These are phyloP conservation scores for Hyphodiscus sp. DNA, from an alignment of 2,329 filamentous ascomycete species.

Conservation along the genomic window DNA sequence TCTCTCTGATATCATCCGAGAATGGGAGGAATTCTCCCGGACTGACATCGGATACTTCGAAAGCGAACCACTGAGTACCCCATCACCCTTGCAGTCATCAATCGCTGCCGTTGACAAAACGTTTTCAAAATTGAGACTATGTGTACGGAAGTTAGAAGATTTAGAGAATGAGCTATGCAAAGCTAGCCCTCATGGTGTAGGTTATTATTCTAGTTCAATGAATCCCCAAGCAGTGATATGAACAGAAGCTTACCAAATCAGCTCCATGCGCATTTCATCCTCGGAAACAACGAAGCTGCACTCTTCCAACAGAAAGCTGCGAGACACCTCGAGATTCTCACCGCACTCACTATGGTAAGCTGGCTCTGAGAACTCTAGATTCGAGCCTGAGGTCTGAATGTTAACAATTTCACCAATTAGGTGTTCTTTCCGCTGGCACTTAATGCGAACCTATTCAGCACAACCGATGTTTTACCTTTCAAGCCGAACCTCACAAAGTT, in stretches of 20 bases:
- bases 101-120: not conserved
- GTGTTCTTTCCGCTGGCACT: constrained; percentile 3
- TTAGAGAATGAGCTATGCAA: not conserved
- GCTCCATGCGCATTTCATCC: not conserved
- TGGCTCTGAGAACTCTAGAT: not conserved
- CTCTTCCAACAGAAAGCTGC: constrained; percentile 1
- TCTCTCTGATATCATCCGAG: not conserved
- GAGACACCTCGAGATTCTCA: constrained; percentile 2
- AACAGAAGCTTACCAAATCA: not conserved
- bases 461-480: constrained; percentile 2
- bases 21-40: not conserved
- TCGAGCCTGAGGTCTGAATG: not conserved
- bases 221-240: not conserved
- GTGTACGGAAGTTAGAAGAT: not conserved
- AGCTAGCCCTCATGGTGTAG: constrained; percentile 6
- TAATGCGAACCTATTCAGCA: constrained; percentile 2
- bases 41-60: not conserved
- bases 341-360: constrained; percentile 5
- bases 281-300: constrained; percentile 4
- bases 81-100: not conserved
- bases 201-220: not conserved
- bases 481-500: constrained; percentile 1
- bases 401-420: constrained; percentile 1
- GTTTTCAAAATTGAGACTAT: not conserved
- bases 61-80: not conserved